Base-by-base conservation (phyloP, 2,329 filamentous ascomycete genomes). In the Claviceps maximensis region DNA sequence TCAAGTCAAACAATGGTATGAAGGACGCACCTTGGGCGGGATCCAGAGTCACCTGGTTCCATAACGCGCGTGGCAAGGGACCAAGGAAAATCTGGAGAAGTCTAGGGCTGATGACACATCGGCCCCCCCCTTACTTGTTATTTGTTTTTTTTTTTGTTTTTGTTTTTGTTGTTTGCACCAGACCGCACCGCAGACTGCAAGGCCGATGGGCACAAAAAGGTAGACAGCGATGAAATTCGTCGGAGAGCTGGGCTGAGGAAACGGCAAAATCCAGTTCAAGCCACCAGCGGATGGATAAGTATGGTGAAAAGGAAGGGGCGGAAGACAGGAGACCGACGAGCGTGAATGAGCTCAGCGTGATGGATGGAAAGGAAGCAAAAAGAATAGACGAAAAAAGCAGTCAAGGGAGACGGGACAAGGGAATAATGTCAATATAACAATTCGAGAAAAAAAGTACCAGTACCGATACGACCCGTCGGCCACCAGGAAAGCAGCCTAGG, bases 11-110 rank as follows among this genome's bases (percentile, higher is more conserved):
- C n/a, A 27, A 23, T 44, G 58, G 56, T 60, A 59, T 59, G 52
- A 61, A 58, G 61, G 59, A 68, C 67, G 59, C 58, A 68, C 66
- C 66, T 69, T 65, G 64, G 64, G 60, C 63, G 66, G 63, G 61
- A 60, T 62, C 62, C 63, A 67, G 65, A 61, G 59, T 67, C 67
- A 63, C 60, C 64, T 63, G 64, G 61, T 65, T 69, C 66, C 67
- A 68, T 69, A 65, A 64, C 67, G 67, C 62, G 66, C 65, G 64
- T 63, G 59, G 65, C 62, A 61, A 61, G 48, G 61, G 60, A 65
- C 59, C 59, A 61, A 64, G 60, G 59, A 60, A 61, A 61, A 68
- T 65, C 65, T 68, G 61, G 65, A 61, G 59, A 59, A 59, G 57
- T 62, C 63, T 66, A 67, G 61, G 63, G 59, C 59, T 61, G 59